phyloP scores from a whole-genome alignment of 2,329 filamentous ascomycete species.

The Sclerotinia glacialis region DNA sequence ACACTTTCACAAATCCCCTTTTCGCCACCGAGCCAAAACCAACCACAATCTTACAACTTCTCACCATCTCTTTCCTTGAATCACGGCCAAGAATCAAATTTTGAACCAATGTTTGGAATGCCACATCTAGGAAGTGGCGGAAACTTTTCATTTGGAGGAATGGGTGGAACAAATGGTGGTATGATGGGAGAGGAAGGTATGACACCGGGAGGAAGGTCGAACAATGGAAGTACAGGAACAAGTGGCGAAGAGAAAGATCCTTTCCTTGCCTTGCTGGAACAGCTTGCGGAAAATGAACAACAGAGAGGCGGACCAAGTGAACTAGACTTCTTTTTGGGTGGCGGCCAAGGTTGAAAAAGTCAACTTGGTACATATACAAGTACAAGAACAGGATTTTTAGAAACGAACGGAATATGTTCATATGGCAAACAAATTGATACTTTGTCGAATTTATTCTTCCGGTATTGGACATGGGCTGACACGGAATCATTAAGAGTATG shows the following conservation, averaged over 20 bases:
- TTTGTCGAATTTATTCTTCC: neutral
- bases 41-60: conserved; percentile 19
- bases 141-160: conserved; percentile 43
- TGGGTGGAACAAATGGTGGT: conserved; percentile 49
- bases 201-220: conserved; percentile 48
- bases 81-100: conserved; percentile 39
- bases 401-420: neutral
- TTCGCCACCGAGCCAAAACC: conserved; percentile 33
- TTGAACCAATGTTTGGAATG: conserved; percentile 60
- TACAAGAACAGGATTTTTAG: neutral
- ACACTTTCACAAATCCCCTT: conserved; percentile 35
- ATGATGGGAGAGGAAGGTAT: conserved; percentile 41
- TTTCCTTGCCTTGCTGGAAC: conserved; percentile 74
- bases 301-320: conserved; percentile 66
- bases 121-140: conserved; percentile 50
- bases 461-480: neutral
- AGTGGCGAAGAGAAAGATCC: conserved; percentile 70
- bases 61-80: conserved; percentile 32
- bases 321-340: conserved; percentile 69
- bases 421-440: conserved; percentile 1
- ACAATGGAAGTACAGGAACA: conserved; percentile 50
- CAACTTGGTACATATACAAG: neutral
- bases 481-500: neutral
- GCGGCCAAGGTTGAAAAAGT: conserved; percentile 23
- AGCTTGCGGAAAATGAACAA: conserved; percentile 78